A percentile compares a stretch with the other conserved stretches of the same genome.
Conservation (phyloP, 176 grass and related monocot genomes). For the Oryza brachyantha region DNA sequence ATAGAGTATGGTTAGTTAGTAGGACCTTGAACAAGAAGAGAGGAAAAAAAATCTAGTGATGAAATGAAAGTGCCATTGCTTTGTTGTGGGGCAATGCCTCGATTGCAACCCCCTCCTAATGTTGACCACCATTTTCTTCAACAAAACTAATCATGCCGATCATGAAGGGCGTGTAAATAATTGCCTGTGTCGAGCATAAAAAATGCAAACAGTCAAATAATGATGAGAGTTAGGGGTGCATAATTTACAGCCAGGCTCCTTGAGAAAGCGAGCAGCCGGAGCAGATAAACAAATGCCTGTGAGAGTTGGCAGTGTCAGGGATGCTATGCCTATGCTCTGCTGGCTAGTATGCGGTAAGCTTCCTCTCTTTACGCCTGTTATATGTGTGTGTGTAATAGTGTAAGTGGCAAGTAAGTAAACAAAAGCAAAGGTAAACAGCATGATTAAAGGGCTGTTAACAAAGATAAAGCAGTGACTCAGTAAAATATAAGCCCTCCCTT, state of each 20-base stretch:
- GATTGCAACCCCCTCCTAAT: slow-evolving; percentile 38
- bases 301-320: slow-evolving; percentile 64
- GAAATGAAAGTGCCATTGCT: slow-evolving; percentile 48
- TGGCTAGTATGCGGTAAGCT: slow-evolving; percentile 5
- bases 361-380: slow-evolving; percentile 44
- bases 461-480: slow-evolving; percentile 39
- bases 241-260: slow-evolving; percentile 61
- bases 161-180: slow-evolving; percentile 64
- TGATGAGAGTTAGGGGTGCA: slow-evolving; percentile 40
- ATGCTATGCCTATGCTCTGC: slow-evolving; percentile 25
- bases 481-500: slow-evolving; percentile 35
- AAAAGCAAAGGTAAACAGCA: slow-evolving; percentile 73
- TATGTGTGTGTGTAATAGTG: neutral
- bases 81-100: slow-evolving; percentile 42
- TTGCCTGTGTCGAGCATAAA: slow-evolving; percentile 49
- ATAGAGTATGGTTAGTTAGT: neutral
- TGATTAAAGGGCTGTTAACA: slow-evolving; percentile 67
- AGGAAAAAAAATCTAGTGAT: neutral
- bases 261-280: slow-evolving; percentile 43
- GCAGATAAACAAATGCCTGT: slow-evolving; percentile 47
- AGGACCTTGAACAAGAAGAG: neutral
- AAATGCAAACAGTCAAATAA: slow-evolving; percentile 63
- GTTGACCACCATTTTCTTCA: slow-evolving; percentile 52
- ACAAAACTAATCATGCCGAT: slow-evolving; percentile 61
- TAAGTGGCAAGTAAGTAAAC: slow-evolving; percentile 37